Conservation (phyloP, 495 filamentous ascomycete genomes). For the Penicillium bialowiezense region DNA sequence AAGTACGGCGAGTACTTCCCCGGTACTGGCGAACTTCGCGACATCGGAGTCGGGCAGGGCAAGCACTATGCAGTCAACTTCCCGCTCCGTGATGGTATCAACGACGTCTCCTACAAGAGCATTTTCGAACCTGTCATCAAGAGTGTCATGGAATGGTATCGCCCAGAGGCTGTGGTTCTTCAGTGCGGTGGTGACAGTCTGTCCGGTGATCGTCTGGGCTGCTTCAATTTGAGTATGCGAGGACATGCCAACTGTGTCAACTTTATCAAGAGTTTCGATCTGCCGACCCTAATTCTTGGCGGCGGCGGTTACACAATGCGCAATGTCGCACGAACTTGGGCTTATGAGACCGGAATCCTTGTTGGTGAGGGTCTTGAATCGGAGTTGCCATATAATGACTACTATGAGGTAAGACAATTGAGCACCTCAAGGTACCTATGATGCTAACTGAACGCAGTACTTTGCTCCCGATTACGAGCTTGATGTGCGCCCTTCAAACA, state of each 20-base stretch:
- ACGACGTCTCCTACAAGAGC: conserved; percentile 85
- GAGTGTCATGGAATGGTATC: conserved; percentile 93
- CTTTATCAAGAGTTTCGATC: conserved; percentile 87
- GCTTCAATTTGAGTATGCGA: conserved; percentile 97
- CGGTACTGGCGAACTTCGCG: conserved; percentile 91
- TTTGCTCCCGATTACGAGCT: conserved; percentile 96
- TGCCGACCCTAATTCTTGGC: conserved; percentile 88
- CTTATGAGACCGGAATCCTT: conserved; percentile 89
- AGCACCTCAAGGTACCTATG: background rate
- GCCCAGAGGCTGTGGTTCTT: conserved; percentile 89
- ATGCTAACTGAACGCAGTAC: conserved; percentile 57
- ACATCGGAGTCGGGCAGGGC: conserved; percentile 88
- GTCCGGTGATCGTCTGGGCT: conserved; percentile 90
- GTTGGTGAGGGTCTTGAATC: conserved; percentile 76
- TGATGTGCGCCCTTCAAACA: conserved; percentile 92
- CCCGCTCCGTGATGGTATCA: conserved; percentile 92
- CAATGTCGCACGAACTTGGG: conserved; percentile 96
- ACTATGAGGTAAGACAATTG: conserved; percentile 75
- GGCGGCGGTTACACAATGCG: conserved; percentile 99
- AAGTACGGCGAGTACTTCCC: conserved; percentile 99
- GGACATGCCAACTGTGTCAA: conserved; percentile 98
- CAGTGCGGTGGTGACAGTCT: conserved; percentile 96
- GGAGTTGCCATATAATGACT: conserved; percentile 94
- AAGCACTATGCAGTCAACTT: conserved; percentile 98
- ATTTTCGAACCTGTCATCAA: conserved; percentile 95